These are phyloP conservation scores for Isatis lusitanica DNA, from an alignment of 441 rosid species.

Conservation along the genomic window DNA sequence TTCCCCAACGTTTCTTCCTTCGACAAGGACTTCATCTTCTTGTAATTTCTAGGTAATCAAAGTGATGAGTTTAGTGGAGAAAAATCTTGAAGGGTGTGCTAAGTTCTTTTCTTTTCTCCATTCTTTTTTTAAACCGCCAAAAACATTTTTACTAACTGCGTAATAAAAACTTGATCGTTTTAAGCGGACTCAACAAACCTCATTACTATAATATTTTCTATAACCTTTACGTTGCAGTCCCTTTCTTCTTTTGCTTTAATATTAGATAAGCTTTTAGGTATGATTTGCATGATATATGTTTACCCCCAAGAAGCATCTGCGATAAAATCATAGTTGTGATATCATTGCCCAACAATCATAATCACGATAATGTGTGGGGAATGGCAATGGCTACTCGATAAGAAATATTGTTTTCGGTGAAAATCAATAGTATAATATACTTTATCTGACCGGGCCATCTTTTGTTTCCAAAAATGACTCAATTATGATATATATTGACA, in stretches of 20 bases:
- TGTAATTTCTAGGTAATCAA: background rate
- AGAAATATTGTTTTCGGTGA: background rate
- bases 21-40: background rate
- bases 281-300: background rate
- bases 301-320: background rate
- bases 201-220: background rate
- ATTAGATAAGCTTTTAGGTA: background rate
- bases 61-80: background rate
- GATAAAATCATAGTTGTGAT: background rate
- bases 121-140: background rate
- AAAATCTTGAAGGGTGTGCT: background rate
- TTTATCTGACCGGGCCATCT: background rate
- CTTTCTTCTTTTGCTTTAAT: background rate
- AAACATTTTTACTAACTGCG: background rate
- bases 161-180: background rate
- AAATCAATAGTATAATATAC: background rate
- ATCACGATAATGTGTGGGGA: background rate
- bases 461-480: background rate
- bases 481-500: background rate
- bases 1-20: background rate
- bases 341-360: background rate
- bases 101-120: background rate
- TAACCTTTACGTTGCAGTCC: background rate
- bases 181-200: background rate
- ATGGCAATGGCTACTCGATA: background rate